Evolutionary conservation across 2,329 filamentous ascomycete species (phyloP), one percentile per base, ranked within the genome.

Genomic region (Thermoascus crustaceus): DNA sequence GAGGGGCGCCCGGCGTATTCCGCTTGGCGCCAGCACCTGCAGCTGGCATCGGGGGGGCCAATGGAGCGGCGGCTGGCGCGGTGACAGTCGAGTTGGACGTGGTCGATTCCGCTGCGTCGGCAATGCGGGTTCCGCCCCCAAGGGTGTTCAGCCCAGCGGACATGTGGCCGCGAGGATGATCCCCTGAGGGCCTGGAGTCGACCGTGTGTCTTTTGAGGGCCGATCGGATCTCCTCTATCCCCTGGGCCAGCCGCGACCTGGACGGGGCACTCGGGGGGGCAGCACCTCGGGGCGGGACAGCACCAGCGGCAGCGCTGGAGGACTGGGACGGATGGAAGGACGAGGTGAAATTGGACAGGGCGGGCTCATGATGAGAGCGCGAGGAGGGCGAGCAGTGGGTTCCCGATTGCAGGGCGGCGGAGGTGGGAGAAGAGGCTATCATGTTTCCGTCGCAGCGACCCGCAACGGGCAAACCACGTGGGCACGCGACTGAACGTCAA

Each of bases 341-440:
- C 41, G 44, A 37, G 46, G 46, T 32, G 36, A 38, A 20, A 29
- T 44, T 32, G 20, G 34, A 13, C 16, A 31, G 17, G 11, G 34
- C 23, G 30, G 25, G 32, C 19, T 26, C 23, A 27, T 25, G 32
- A 21, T 33, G 39, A 22, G 36, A 34, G 32, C 21, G 32, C 9
- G 9, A 29, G n/a, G 21, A 30, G 17, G 52, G 42, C 35, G 50
- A 49, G 33, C 44, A 49, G 35, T 48, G 43, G 20, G 54, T 50
- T 39, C 51, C 46, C 37, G 47, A 47, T 42, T 57, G 60, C 43
- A 64, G 48, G 34, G 58, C 53, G 39, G 55, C 52, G 41, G 60
- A 57, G 16, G 55, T 54, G 17, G 61, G 58, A 40, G 61, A 64
- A 18, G 62, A 63, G 41, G 58, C 52, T 49, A 63, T 55, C 58